Percentiles rank a stretch among this genome's conserved stretches.
Conservation (phyloP, 192 early-diverging fungal species). For the Coemansia sp. region DNA sequence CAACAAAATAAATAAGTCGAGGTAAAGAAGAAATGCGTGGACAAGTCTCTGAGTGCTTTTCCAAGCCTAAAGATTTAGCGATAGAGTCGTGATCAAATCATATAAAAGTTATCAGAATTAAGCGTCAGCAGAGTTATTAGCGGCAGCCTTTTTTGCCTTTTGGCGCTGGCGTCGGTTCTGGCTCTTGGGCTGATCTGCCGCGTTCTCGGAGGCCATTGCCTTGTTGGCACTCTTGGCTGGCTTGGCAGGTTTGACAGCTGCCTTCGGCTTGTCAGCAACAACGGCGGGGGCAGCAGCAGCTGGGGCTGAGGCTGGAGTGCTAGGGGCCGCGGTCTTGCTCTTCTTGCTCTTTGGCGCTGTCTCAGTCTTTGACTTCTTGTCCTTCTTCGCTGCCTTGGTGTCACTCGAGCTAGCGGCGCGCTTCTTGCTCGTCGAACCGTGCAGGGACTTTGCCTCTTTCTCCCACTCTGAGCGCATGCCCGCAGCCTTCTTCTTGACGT, state of each 20-base stretch:
- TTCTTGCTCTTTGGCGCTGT: conserved; percentile 23
- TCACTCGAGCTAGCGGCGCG: conserved; percentile 13
- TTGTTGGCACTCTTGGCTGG: conserved; percentile 6
- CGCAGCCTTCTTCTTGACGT: conserved; percentile 49
- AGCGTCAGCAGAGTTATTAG: neutral
- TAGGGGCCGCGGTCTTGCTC: conserved; percentile 13
- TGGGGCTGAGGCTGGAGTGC: neutral
- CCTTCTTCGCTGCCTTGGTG: conserved; percentile 28
- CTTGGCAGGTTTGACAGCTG: conserved; percentile 5
- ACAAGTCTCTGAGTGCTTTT: neutral
- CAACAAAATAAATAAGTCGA: neutral
- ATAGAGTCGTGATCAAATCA: neutral
- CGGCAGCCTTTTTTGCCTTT: conserved; percentile 34
- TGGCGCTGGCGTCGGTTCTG: conserved; percentile 47
- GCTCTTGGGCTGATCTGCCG: conserved; percentile 15
- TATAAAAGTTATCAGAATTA: neutral
- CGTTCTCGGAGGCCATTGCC: neutral
- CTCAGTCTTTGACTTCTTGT: conserved; percentile 36
- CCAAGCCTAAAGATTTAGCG: neutral
- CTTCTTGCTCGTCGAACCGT: conserved; percentile 47
- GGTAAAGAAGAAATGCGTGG: neutral
- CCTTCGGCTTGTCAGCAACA: neutral
- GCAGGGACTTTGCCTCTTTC: conserved; percentile 24
- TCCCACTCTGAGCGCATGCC: conserved; percentile 29
- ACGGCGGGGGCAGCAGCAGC: neutral